Evolutionary conservation across 1,284 basidiomycete genomes (phyloP), one percentile per base, ranked within the genome.

Genomic region (Porodaedalea pini): DNA sequence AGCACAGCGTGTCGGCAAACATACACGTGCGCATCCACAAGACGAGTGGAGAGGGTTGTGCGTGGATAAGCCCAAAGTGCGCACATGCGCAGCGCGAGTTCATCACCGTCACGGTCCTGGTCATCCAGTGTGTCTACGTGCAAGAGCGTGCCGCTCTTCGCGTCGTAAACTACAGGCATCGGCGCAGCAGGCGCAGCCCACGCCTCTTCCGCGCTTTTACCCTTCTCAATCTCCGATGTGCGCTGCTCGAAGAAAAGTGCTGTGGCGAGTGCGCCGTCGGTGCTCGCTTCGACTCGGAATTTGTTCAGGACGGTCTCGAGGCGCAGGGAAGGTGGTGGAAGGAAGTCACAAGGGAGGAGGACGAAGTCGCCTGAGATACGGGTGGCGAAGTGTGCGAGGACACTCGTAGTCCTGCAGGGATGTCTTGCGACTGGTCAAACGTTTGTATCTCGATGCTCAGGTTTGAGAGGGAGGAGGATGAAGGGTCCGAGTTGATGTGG

Each of bases 11-110:
- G 80, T 63, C 83, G 82, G 72, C 91, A 93, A 39, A 96, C 83
- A 67, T 96, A 97, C 45, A 96, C 87, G 69, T 97, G 94, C 1
- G 92, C 89, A 65, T 97, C 93, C 64, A 88, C 82, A 43, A 91
- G 79, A 29, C 74, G 78, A 2, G 84, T 82, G 1, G 90, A 86
- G 27, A 97, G 74, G 40, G 79, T 83, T 17, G 83, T 78, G 13
- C 82, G 81, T 10, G 93, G 90, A 69, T 89, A 90, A 87, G 75
- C 74, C 62, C 82, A 79, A 50, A 95, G 71, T 51, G 94, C 71
- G 41, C 80, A 78, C 82, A 90, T 90, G 52, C 85, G 79, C 36
- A 94, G 63, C 57, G 86, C 81, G 23, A 94, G 63, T 32, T 92
- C 87, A 19, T 90, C 85, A 17, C 77, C 71, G 62, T 90, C 83